A percentile compares a stretch with the other conserved stretches of the same genome.
These are phyloP conservation scores for Ocimum tenuiflorum DNA, from an alignment of 257 asterid species.

Conservation along the genomic window DNA sequence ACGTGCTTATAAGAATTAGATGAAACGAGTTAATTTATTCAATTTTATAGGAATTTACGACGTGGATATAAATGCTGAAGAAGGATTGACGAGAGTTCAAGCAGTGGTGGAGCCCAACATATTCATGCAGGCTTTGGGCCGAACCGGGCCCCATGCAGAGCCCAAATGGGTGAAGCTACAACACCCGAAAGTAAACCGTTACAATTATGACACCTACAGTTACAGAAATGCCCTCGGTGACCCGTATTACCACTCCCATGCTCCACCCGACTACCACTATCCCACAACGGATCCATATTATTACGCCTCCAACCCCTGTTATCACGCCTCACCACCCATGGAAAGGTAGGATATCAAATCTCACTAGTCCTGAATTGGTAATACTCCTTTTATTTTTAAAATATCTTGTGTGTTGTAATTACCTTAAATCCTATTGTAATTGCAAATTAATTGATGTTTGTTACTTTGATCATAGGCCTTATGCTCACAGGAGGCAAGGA, in stretches of 20 bases:
- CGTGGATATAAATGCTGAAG: conserved; percentile 32
- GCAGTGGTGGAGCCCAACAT: conserved; percentile 50
- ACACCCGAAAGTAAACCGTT: conserved; percentile 26
- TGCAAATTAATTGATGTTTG: no score
- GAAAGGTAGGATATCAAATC: no score
- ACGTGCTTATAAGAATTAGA: no score
- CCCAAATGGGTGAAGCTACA: conserved; percentile 34
- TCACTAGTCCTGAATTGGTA: no score
- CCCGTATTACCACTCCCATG: conserved; percentile 12
- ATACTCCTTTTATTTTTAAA: no score
- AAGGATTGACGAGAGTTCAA: conserved; percentile 25
- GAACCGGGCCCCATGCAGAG: conserved; percentile 49
- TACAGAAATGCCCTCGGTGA: conserved; percentile 5
- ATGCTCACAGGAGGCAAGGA: no score
- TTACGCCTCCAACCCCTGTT: no score
- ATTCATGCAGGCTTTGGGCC: conserved; percentile 32
- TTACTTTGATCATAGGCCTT: no score
- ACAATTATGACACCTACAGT: background rate
- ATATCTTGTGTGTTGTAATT: no score
- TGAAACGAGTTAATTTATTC: background rate
- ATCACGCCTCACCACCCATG: no score
- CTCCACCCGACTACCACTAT: conserved; percentile 16
- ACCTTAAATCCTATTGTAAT: no score
- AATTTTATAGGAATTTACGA: conserved; percentile 35
- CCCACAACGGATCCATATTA: no score